A percentile compares a stretch with the other conserved stretches of the same genome.
Conservation (phyloP, 768 basidiomycete genomes). For the Pisolithus albus region DNA sequence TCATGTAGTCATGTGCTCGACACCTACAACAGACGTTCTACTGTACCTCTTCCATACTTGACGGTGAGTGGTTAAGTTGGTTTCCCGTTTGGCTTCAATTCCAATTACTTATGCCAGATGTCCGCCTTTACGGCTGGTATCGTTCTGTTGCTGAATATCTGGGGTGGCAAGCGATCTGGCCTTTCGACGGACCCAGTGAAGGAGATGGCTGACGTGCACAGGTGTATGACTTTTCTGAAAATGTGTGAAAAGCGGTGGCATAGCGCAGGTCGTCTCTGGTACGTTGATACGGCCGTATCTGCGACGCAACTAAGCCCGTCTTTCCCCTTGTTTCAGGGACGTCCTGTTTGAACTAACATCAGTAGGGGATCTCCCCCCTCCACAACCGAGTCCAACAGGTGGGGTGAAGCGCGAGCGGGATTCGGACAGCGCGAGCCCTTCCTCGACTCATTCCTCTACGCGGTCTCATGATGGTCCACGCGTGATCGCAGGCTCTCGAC, state of each 20-base stretch:
- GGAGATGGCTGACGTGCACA: slow-evolving; percentile 47
- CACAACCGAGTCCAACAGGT: slow-evolving; percentile 44
- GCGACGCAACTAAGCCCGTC: not conserved
- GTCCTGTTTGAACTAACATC: slow-evolving; percentile 66
- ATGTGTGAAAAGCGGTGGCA: slow-evolving; percentile 38
- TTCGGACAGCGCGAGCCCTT: slow-evolving; percentile 33
- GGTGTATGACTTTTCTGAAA: slow-evolving; percentile 40
- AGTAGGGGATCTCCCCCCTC: slow-evolving; percentile 64
- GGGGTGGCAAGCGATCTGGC: slow-evolving; percentile 43
- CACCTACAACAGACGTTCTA: slow-evolving; percentile 36
- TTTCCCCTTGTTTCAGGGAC: slow-evolving; percentile 40
- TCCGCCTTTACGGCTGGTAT: slow-evolving; percentile 43
- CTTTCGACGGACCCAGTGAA: slow-evolving; percentile 32
- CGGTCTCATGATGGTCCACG: slow-evolving; percentile 16
- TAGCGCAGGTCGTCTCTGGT: slow-evolving; percentile 44
- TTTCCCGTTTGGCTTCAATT: not conserved
- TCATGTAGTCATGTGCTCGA: slow-evolving; percentile 70
- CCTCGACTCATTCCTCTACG: slow-evolving; percentile 1
- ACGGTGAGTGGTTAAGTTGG: slow-evolving; percentile 18
- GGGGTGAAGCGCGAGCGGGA: slow-evolving; percentile 60
- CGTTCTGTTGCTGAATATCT: slow-evolving; percentile 50
- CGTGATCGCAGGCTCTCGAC: slow-evolving; percentile 29
- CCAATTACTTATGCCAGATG: slow-evolving; percentile 20
- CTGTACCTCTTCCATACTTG: slow-evolving; percentile 18
- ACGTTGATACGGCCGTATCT: slow-evolving; percentile 6